phyloP scores from a whole-genome alignment of 2,329 filamentous ascomycete genomes.

The Monascus ruber region DNA sequence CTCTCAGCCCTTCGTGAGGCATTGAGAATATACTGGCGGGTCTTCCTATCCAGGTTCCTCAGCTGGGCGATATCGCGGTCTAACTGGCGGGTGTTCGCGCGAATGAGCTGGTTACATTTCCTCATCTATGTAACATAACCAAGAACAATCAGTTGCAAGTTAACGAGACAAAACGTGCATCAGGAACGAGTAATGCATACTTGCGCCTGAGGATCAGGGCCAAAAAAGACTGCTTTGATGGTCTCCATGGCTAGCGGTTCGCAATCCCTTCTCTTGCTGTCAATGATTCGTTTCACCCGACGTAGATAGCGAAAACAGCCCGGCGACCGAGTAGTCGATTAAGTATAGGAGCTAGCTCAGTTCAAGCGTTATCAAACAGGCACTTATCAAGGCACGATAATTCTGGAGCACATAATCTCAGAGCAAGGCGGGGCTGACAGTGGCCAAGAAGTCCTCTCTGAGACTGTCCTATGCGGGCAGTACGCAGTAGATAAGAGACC shows the following conservation, averaged over 20 bases:
- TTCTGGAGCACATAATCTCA: constrained; percentile 1
- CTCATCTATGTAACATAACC: constrained; percentile 52
- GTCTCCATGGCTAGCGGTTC: constrained; percentile 58
- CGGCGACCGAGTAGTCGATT: too few relatives aligned
- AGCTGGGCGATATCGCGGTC: constrained; percentile 81
- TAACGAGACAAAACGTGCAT: background rate
- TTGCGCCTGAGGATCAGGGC: constrained; percentile 86
- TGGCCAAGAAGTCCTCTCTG: background rate
- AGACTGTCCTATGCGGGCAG: background rate
- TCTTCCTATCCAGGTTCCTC: constrained; percentile 70
- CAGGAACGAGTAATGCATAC: constrained; percentile 38
- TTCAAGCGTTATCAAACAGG: background rate
- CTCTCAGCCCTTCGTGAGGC: constrained; percentile 71
- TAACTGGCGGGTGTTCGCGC: constrained; percentile 80
- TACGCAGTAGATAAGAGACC: background rate
- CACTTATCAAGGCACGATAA: background rate
- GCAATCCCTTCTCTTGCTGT: background rate
- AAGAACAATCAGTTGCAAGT: background rate
- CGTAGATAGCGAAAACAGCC: background rate
- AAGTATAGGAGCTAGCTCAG: background rate
- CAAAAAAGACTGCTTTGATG: constrained; percentile 74
- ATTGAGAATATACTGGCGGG: constrained; percentile 71
- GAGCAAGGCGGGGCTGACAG: constrained; percentile 2
- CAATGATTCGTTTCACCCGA: background rate
- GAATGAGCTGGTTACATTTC: constrained; percentile 88